Conservation (phyloP, 2,329 filamentous ascomycete genomes). For the Blastomyces gilchristii region DNA sequence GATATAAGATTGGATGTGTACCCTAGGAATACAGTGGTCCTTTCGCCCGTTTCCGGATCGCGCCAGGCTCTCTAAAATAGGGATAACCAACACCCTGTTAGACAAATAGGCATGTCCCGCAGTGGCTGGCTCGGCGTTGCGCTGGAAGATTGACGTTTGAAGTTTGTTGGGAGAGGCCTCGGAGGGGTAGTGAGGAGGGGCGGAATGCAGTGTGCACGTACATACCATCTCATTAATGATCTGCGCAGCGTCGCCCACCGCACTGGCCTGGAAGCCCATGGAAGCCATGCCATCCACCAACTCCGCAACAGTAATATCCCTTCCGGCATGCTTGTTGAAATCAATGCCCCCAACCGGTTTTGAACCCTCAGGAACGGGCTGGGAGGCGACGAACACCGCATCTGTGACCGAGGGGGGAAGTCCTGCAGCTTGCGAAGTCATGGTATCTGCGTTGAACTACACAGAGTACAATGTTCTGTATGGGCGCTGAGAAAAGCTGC, state of each 20-base stretch:
- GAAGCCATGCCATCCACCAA: slow-evolving; percentile 68
- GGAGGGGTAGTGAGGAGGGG: neutral
- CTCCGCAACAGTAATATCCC: slow-evolving; percentile 73
- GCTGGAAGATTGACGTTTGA: neutral
- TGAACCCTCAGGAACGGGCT: slow-evolving; percentile 67
- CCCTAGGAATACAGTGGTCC: slow-evolving; percentile 89
- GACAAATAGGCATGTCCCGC: neutral
- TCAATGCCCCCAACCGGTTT: slow-evolving; percentile 81
- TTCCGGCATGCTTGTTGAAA: slow-evolving; percentile 65
- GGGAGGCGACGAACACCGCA: slow-evolving; percentile 76
- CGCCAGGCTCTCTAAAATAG: slow-evolving; percentile 59
- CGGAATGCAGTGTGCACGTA: slow-evolving; percentile 8
- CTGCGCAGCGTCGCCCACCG: slow-evolving; percentile 73
- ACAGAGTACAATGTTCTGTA: neutral
- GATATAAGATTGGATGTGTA: slow-evolving; percentile 98
- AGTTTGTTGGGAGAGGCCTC: too few species aligned
- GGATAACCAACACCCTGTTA: neutral
- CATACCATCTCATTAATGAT: slow-evolving; percentile 95
- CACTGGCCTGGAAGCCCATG: slow-evolving; percentile 77
- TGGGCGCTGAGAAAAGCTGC: neutral
- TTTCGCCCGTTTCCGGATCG: slow-evolving; percentile 65
- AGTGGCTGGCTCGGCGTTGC: neutral
- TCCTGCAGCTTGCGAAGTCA: slow-evolving; percentile 23
- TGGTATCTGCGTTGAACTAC: neutral
- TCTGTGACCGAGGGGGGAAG: slow-evolving; percentile 58